Conservation (phyloP, 306 rosid species). For the Inga leiocalycina region DNA sequence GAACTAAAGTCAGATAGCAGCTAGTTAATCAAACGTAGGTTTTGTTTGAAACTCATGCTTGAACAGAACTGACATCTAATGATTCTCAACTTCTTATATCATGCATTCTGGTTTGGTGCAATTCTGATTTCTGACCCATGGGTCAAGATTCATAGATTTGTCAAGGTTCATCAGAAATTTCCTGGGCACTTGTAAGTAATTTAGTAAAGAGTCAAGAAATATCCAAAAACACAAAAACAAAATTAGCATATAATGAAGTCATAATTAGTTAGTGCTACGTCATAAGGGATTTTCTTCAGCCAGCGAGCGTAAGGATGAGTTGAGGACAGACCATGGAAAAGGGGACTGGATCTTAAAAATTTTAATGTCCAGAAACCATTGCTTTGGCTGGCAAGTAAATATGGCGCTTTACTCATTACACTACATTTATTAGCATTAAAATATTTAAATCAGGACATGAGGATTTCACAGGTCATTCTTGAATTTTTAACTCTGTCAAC, state of each 20-base stretch:
- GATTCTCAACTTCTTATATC: neutral
- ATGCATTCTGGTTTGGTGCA: neutral
- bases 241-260: neutral
- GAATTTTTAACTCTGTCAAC: neutral
- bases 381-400: neutral
- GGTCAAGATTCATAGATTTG: neutral
- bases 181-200: neutral
- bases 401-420: neutral
- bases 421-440: neutral
- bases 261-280: neutral
- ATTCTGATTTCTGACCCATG: neutral
- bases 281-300: neutral
- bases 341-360: neutral
- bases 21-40: neutral
- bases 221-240: neutral
- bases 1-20: slow-evolving; percentile 5
- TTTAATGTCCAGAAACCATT: neutral
- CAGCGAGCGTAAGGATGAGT: neutral
- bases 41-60: neutral
- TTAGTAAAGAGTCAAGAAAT: neutral
- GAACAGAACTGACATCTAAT: neutral
- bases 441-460: neutral
- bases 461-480: neutral
- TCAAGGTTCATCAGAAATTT: neutral
- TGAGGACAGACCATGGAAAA: neutral